Base-by-base conservation (phyloP, 345 rosid genomes). In the Triadica sebifera region DNA sequence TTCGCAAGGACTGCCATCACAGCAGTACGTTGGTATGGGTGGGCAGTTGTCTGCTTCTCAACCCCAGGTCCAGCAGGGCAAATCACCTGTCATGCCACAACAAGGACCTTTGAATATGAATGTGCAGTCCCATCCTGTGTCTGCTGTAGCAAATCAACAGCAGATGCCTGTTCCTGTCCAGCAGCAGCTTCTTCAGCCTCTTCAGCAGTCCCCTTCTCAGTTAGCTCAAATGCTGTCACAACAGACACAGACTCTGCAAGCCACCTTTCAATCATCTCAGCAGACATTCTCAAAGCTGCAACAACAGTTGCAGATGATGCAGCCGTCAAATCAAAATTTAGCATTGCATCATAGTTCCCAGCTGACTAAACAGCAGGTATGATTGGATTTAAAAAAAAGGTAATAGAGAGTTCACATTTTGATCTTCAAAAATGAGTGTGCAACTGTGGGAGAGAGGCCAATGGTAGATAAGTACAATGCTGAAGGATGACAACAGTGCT, bases 271-370 rank as follows among this genome's bases (percentile, higher is more conserved):
- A 67, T 91, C 99, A 41, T 93, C 99, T 74, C 97, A 90, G 88
- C 96, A 95, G 74, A 90, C 94, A 50, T 89, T 95, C 84, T 93
- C 99, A 67, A 93, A 93, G 83, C 85, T 95, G 80, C 98, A 89
- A 83, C 99, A 95, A 76, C 93, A 93, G 76, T 73, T 90, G 71
- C 97, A 91, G 86, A 82, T 85, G 84, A 93, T 87, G 95, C 99
- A 95, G 74, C 98, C 97, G 51, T 77, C 91, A 37, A 90, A 80
- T 85, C 92, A 88, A 61, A 80, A 57, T 78, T 78, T 83, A 75
- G 51, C 86, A 2, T 69, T 77, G 78, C 88, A 85, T 75, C 96
- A 86, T 74, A 81, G 72, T 86, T 76, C 85, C 72, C 94, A 88
- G 83, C 81, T 78, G 66, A 60, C 80, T 68, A 89, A 84, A 82